These are phyloP conservation scores for Heliophila coronopifolia DNA, from an alignment of 441 rosid species.

Conservation along the genomic window DNA sequence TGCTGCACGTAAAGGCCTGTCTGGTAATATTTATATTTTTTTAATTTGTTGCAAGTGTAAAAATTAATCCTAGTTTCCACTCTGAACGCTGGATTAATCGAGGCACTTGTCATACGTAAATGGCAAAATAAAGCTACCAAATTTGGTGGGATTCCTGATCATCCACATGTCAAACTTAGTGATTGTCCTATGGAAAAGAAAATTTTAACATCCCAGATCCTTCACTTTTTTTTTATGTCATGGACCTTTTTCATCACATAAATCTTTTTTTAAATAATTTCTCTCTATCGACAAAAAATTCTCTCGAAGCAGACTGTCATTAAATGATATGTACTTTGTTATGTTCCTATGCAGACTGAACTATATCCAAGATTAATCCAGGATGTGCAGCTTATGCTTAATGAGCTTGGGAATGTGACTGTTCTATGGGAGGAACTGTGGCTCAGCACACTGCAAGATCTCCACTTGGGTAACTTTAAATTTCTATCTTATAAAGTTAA, in stretches of 20 bases:
- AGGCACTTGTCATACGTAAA: neutral
- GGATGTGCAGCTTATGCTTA: slow-evolving; percentile 95
- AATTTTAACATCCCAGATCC: neutral
- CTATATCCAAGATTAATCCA: slow-evolving; percentile 85
- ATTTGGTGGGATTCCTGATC: neutral
- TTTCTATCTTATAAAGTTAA: slow-evolving; percentile 11
- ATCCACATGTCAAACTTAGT: neutral
- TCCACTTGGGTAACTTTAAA: slow-evolving; percentile 71
- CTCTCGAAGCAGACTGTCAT: neutral
- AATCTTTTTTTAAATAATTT: neutral
- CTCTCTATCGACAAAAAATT: too few species aligned
- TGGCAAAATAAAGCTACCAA: slow-evolving; percentile 12
- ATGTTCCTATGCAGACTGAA: slow-evolving; percentile 57
- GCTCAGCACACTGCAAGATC: slow-evolving; percentile 98
- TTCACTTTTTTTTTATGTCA: neutral
- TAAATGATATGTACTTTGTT: slow-evolving; percentile 23
- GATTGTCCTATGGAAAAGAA: neutral
- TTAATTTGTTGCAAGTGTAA: slow-evolving; percentile 2
- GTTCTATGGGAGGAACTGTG: slow-evolving; percentile 99
- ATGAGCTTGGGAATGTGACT: slow-evolving; percentile 86
- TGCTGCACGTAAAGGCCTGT: slow-evolving; percentile 68
- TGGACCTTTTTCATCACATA: neutral
- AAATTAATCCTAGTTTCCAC: slow-evolving; percentile 5
- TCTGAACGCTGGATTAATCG: slow-evolving; percentile 1
- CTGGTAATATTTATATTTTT: slow-evolving; percentile 58